Evolutionary conservation across 495 filamentous ascomycete species (phyloP).

Genomic region (Daldinia caldariorum): DNA sequence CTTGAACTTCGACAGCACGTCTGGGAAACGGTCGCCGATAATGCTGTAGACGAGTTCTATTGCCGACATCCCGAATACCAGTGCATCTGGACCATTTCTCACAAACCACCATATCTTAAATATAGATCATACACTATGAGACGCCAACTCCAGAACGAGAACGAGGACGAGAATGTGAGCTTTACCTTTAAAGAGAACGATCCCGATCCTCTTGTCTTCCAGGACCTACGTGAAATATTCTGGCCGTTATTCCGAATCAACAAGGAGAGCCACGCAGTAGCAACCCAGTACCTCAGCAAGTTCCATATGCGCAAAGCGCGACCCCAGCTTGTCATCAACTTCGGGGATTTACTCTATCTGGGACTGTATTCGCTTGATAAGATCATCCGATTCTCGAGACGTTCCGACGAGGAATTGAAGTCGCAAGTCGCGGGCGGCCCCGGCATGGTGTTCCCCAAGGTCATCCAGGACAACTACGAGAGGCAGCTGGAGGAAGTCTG

Average conservation of each 20-base stretch:
- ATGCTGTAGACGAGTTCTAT: not conserved
- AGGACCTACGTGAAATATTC: not conserved
- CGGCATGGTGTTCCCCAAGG: too few relatives aligned
- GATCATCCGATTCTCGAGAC: not conserved
- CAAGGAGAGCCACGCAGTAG: not conserved
- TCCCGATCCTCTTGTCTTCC: not conserved
- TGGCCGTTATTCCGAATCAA: not conserved
- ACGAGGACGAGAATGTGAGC: too few relatives aligned
- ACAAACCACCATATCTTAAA: not conserved
- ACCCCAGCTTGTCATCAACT: not conserved
- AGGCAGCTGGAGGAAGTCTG: not conserved
- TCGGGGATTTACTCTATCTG: not conserved
- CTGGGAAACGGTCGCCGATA: not conserved
- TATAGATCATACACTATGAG: not conserved
- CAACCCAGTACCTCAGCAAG: not conserved
- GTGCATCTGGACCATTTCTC: not conserved
- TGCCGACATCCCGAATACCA: not conserved
- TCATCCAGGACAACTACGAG: not conserved
- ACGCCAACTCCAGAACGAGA: too few relatives aligned
- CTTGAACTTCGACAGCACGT: not conserved
- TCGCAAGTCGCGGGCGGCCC: too few relatives aligned
- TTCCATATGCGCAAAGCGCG: not conserved
- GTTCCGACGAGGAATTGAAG: not conserved
- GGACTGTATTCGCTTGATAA: not conserved
- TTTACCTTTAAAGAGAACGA: too few relatives aligned